Conservation (phyloP, 192 early-diverging fungal genomes). For the Kickxella alabastrina region DNA sequence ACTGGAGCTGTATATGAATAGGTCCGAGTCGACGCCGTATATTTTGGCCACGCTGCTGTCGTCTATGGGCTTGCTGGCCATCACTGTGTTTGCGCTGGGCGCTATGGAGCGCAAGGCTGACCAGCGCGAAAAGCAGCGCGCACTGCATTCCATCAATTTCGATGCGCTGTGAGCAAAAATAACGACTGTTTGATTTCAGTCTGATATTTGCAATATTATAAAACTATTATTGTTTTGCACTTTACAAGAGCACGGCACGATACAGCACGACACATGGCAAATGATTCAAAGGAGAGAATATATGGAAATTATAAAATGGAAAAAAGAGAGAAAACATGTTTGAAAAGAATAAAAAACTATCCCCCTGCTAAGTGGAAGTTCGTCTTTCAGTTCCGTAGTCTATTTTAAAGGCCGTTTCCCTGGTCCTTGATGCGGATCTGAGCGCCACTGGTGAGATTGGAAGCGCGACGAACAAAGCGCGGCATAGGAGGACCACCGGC, state of each 20-base stretch:
- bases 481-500: background rate
- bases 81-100: conserved; percentile 67
- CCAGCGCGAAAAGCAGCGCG: conserved; percentile 68
- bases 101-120: conserved; percentile 78
- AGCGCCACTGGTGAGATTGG: background rate
- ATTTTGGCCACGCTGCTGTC: conserved; percentile 74
- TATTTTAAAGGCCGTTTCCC: background rate
- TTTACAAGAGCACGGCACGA: too few relatives aligned
- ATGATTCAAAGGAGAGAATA: too few relatives aligned
- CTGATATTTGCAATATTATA: background rate
- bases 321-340: background rate
- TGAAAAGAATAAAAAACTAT: background rate
- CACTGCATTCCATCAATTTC: conserved; percentile 86
- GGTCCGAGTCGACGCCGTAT: conserved; percentile 75
- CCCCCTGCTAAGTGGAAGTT: too few relatives aligned
- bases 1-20: conserved; percentile 85
- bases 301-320: background rate
- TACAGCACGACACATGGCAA: too few relatives aligned
- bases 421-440: background rate
- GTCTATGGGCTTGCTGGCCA: conserved; percentile 65
- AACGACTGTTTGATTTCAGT: background rate
- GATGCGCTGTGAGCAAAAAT: conserved; percentile 66
- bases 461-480: background rate
- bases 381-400: background rate
- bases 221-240: too few relatives aligned